Conservation (phyloP, 208 protist species). For the Leishmania lainsoni region DNA sequence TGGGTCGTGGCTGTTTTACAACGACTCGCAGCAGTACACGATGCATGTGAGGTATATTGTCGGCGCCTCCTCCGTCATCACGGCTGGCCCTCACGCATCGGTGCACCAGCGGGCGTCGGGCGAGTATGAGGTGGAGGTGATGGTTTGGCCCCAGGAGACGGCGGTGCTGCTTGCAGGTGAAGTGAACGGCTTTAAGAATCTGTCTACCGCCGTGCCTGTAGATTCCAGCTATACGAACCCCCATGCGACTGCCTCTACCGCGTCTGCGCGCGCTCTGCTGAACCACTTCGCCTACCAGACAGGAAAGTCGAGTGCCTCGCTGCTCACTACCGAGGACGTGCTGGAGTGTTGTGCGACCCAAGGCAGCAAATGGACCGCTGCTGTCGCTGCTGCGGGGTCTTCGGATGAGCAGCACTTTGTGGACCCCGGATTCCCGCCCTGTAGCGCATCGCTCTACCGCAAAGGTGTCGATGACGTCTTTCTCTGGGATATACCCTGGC, state of each 20-base stretch:
- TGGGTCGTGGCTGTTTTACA: slow-evolving; percentile 71
- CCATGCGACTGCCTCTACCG: slow-evolving; percentile 29
- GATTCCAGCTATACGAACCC: slow-evolving; percentile 36
- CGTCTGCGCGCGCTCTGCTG: slow-evolving; percentile 26
- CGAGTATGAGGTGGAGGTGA: slow-evolving; percentile 28
- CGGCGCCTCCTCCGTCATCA: slow-evolving; percentile 35
- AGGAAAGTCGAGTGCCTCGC: slow-evolving; percentile 13
- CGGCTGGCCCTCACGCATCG: slow-evolving; percentile 23
- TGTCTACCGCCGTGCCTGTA: slow-evolving; percentile 31
- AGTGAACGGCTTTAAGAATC: slow-evolving; percentile 44
- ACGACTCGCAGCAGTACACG: slow-evolving; percentile 64
- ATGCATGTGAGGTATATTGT: slow-evolving; percentile 63
- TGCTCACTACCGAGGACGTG: slow-evolving; percentile 25
- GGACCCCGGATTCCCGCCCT: slow-evolving; percentile 47
- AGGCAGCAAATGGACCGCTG: neutral
- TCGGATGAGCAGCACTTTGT: slow-evolving; percentile 33
- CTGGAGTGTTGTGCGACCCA: slow-evolving; percentile 15
- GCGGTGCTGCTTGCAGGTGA: slow-evolving; percentile 44
- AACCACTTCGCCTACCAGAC: slow-evolving; percentile 27
- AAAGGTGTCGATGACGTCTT: slow-evolving; percentile 36
- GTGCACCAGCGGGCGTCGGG: slow-evolving; percentile 20
- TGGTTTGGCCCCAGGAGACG: slow-evolving; percentile 58
- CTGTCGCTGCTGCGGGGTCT: slow-evolving; percentile 21
- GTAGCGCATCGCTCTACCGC: slow-evolving; percentile 37
- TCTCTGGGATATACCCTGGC: slow-evolving; percentile 45